These are phyloP conservation scores for Rhodomyrtus psidioides DNA, from an alignment of 441 rosid genomes.

Conservation along the genomic window DNA sequence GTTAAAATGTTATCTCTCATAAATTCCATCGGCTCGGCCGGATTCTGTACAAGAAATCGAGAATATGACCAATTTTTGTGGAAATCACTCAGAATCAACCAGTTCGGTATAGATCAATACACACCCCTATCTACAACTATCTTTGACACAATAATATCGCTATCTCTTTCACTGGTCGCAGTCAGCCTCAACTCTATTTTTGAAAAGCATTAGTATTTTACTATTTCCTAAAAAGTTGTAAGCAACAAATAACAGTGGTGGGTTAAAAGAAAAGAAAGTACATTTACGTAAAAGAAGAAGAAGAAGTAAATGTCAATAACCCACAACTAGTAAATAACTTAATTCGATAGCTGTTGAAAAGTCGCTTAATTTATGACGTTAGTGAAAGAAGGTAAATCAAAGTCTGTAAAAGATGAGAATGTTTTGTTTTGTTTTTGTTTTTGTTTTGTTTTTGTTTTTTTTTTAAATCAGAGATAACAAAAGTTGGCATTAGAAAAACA, in stretches of 20 bases:
- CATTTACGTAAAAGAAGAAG: neutral
- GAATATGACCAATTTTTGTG: too few relatives aligned
- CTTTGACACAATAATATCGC: neutral
- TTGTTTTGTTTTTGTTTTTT: too few relatives aligned
- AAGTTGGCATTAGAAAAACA: neutral
- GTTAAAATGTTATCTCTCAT: too few relatives aligned
- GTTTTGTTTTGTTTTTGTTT: too few relatives aligned
- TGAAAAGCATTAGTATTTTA: neutral
- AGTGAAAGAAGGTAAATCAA: neutral
- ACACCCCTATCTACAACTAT: neutral
- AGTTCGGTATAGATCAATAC: too few relatives aligned
- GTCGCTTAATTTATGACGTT: neutral
- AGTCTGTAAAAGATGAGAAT: neutral
- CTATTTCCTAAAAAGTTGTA: neutral
- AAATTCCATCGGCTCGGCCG: too few relatives aligned
- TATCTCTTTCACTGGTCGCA: neutral
- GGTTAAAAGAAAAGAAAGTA: neutral
- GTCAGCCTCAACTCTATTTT: neutral
- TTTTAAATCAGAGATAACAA: neutral
- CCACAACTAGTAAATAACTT: neutral
- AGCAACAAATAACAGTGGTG: neutral
- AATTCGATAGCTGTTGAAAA: neutral
- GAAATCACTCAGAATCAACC: too few relatives aligned
- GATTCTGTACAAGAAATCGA: too few relatives aligned
- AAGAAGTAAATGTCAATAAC: neutral